A percentile compares a stretch with the other conserved stretches of the same genome.
These are phyloP conservation scores for Mycena amicta DNA, from an alignment of 768 basidiomycete genomes.

Conservation along the genomic window DNA sequence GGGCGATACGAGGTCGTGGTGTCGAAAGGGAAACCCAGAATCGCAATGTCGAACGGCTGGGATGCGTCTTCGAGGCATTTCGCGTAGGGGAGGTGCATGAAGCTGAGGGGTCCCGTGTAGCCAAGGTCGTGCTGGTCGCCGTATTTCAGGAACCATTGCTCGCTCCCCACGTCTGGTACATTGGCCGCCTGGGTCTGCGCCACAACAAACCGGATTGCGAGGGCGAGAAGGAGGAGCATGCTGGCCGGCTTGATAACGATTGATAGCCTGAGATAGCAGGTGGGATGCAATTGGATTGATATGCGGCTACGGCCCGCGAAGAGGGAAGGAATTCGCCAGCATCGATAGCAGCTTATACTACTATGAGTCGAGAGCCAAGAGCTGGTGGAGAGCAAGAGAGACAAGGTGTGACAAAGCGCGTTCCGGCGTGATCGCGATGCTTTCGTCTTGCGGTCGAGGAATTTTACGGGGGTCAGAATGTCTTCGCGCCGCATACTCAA, in stretches of 20 bases:
- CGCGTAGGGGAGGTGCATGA: background rate
- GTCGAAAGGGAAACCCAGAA: constrained; percentile 68
- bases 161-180: constrained; percentile 7
- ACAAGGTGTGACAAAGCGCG: too few species aligned
- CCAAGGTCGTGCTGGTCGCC: constrained; percentile 15
- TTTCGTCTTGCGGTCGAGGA: background rate
- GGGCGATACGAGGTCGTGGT: constrained; percentile 51
- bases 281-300: too few species aligned
- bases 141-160: constrained; percentile 15
- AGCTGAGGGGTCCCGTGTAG: constrained; percentile 20
- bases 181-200: constrained; percentile 4
- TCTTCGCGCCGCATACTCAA: constrained; percentile 15
- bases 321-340: too few species aligned
- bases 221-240: background rate
- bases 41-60: constrained; percentile 55
- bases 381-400: background rate
- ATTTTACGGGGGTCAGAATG: constrained; percentile 16
- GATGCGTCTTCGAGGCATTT: constrained; percentile 51
- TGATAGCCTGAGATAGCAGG: too few species aligned
- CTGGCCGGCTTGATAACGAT: too few species aligned
- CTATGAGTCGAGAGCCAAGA: background rate
- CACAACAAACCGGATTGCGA: background rate
- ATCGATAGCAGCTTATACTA: too few species aligned
- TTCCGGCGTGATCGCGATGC: background rate
- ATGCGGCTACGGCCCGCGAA: too few species aligned